Evolutionary conservation across 331 rosid species (phyloP).

Genomic region (Phaseolus coccineus): DNA sequence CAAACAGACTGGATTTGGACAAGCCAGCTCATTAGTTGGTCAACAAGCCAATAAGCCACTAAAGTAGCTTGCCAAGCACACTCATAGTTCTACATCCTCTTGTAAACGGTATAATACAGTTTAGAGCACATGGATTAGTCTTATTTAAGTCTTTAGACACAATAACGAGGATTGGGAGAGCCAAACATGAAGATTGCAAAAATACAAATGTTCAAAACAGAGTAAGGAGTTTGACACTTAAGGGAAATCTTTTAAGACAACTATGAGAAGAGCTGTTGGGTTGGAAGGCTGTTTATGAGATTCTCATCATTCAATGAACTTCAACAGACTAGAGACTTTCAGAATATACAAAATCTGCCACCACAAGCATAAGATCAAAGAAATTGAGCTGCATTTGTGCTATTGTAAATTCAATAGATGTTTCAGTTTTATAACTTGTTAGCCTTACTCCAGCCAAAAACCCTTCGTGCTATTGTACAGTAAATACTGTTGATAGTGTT

Average conservation of each 20-base stretch:
- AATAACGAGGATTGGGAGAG: background rate
- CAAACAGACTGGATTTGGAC: too few relatives aligned
- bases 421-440: background rate
- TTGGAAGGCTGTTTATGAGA: background rate
- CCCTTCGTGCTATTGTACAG: background rate
- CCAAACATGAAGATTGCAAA: conserved; percentile 9
- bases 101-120: background rate
- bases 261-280: background rate
- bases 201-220: conserved; percentile 19
- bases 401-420: background rate
- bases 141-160: background rate
- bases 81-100: background rate
- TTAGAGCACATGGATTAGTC: background rate
- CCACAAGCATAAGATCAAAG: background rate
- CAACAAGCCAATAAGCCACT: too few relatives aligned
- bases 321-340: conserved; percentile 20
- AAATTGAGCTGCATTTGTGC: conserved; percentile 15
- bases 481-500: conserved; percentile 5
- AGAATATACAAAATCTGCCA: conserved; percentile 7
- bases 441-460: background rate
- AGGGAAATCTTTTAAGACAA: background rate
- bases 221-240: conserved; percentile 2
- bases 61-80: too few relatives aligned
- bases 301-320: conserved; percentile 17
- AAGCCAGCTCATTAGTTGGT: too few relatives aligned